Percentiles rank a stretch among this genome's conserved stretches.
These are phyloP conservation scores for Epicoccum sorghinum DNA, from an alignment of 2,329 filamentous ascomycete genomes.

Conservation along the genomic window DNA sequence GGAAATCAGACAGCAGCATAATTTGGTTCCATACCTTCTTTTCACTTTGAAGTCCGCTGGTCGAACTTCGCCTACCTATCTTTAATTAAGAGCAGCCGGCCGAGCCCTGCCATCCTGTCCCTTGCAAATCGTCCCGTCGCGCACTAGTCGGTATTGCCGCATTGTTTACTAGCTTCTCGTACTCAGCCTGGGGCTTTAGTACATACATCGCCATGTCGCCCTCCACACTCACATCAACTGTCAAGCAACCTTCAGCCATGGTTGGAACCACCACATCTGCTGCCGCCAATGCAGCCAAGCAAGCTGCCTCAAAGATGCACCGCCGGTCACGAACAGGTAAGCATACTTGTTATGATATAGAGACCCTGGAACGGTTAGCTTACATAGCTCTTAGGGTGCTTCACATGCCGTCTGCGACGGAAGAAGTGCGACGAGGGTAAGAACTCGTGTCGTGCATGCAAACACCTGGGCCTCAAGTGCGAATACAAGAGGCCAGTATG, in stretches of 20 bases:
- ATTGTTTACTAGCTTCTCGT: slow-evolving; percentile 50
- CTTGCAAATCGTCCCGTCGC: slow-evolving; percentile 50
- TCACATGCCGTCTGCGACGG: slow-evolving; percentile 69
- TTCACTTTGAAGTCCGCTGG: slow-evolving; percentile 54
- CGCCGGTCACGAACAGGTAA: slow-evolving; percentile 92
- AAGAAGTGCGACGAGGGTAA: slow-evolving; percentile 75
- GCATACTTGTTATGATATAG: slow-evolving; percentile 43
- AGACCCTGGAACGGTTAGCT: slow-evolving; percentile 39
- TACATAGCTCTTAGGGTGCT: slow-evolving; percentile 62
- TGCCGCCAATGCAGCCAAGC: slow-evolving; percentile 59
- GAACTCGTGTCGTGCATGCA: slow-evolving; percentile 68
- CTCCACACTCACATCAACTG: slow-evolving; percentile 49
- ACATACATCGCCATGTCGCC: slow-evolving; percentile 57
- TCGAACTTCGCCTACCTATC: slow-evolving; percentile 57
- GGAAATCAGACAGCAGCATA: slow-evolving; percentile 51
- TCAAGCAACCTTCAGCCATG: slow-evolving; percentile 56
- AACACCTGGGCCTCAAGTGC: slow-evolving; percentile 79
- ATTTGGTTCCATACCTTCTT: slow-evolving; percentile 52
- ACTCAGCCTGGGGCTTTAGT: slow-evolving; percentile 49
- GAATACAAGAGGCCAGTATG: slow-evolving; percentile 97
- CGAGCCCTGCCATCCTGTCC: slow-evolving; percentile 50
- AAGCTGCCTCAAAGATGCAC: slow-evolving; percentile 82
- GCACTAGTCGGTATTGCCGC: slow-evolving; percentile 50
- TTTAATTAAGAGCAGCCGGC: slow-evolving; percentile 52
- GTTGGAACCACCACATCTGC: slow-evolving; percentile 53